Evolutionary conservation across 2,329 filamentous ascomycete genomes (phyloP).

Genomic region (Botryotinia globosa): DNA sequence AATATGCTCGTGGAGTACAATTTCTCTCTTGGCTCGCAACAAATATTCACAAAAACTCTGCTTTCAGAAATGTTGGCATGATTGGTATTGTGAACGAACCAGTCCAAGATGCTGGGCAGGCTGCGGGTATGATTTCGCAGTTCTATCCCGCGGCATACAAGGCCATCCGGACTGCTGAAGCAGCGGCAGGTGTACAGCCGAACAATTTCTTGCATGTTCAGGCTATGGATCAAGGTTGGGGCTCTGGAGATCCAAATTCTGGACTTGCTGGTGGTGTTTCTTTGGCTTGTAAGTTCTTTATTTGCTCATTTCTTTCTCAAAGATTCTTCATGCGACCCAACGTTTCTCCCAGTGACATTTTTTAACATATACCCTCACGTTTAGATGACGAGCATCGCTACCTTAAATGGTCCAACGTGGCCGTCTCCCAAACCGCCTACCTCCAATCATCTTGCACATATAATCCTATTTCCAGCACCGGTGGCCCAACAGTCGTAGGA

Average conservation of each 20-base stretch:
- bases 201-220: slow-evolving; percentile 52
- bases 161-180: slow-evolving; percentile 51
- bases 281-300: slow-evolving; percentile 44
- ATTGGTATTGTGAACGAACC: slow-evolving; percentile 59
- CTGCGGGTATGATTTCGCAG: slow-evolving; percentile 40
- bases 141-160: slow-evolving; percentile 51
- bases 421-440: slow-evolving; percentile 48
- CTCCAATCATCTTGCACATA: slow-evolving; percentile 50
- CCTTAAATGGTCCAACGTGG: slow-evolving; percentile 50
- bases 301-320: slow-evolving; percentile 33
- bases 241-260: slow-evolving; percentile 51
- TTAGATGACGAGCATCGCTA: slow-evolving; percentile 47
- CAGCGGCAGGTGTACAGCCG: slow-evolving; percentile 42
- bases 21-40: slow-evolving; percentile 57
- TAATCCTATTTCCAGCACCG: slow-evolving; percentile 41
- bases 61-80: slow-evolving; percentile 57
- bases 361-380: not conserved
- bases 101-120: slow-evolving; percentile 33
- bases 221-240: slow-evolving; percentile 54
- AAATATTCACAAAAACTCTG: slow-evolving; percentile 46
- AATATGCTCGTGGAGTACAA: slow-evolving; percentile 52
- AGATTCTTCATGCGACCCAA: not conserved
- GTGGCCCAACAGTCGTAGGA: slow-evolving; percentile 51
- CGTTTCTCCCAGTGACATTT: not conserved
- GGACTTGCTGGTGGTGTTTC: slow-evolving; percentile 45